These are phyloP conservation scores for Dipteronia dyeriana DNA, from an alignment of 345 rosid species.

Conservation along the genomic window DNA sequence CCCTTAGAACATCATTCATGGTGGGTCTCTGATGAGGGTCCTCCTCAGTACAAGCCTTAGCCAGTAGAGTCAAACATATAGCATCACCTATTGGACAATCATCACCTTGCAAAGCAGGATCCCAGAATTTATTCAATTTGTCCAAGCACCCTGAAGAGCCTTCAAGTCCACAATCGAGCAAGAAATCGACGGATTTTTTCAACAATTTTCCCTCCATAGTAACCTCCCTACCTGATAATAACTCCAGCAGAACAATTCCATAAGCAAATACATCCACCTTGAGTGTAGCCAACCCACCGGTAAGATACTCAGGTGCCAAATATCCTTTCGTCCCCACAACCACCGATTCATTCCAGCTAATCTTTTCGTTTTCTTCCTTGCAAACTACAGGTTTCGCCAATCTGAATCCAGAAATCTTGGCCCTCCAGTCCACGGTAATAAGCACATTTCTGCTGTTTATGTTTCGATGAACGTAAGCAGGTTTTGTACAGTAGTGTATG, in stretches of 20 bases:
- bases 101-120: conserved; percentile 29
- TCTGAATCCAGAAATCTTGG: conserved; percentile 36
- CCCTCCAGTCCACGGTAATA: conserved; percentile 35
- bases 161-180: conserved; percentile 18
- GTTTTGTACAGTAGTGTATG: conserved; percentile 36
- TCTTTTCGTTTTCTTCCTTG: conserved; percentile 12
- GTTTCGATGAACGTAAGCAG: conserved; percentile 29
- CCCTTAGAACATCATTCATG: conserved; percentile 34
- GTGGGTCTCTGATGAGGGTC: conserved; percentile 32
- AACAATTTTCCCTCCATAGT: conserved; percentile 18
- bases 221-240: conserved; percentile 34
- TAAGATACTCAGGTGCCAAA: conserved; percentile 27
- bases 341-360: conserved; percentile 19
- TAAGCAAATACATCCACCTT: conserved; percentile 38
- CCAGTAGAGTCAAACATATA: conserved; percentile 29
- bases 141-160: conserved; percentile 26
- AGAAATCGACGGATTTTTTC: conserved; percentile 19
- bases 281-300: conserved; percentile 19
- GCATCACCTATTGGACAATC: conserved; percentile 34
- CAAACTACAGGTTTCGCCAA: conserved; percentile 28
- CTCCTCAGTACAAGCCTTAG: conserved; percentile 36
- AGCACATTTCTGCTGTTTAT: conserved; percentile 36
- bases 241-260: conserved; percentile 39
- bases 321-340: conserved; percentile 20
- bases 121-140: conserved; percentile 34